Conservation (phyloP, 139 green algal species). For the Tetratostichococcus sp. region DNA sequence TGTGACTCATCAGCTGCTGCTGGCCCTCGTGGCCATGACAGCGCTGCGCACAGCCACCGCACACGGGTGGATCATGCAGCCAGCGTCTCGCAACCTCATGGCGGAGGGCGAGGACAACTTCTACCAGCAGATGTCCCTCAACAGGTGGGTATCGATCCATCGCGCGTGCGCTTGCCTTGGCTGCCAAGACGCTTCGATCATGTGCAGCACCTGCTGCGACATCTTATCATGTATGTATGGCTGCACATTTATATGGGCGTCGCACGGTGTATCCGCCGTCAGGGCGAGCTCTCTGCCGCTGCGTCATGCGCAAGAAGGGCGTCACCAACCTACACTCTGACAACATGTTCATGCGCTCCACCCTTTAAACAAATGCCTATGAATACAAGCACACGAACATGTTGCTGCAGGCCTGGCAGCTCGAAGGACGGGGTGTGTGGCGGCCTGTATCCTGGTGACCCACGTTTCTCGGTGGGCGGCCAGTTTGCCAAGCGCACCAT, state of each 20-base stretch:
- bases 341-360: too few relatives aligned
- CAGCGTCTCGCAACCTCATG: not conserved
- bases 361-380: too few relatives aligned
- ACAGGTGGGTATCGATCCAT: not conserved
- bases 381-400: too few relatives aligned
- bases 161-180: too few relatives aligned
- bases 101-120: not conserved
- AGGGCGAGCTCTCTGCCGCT: too few relatives aligned
- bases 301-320: too few relatives aligned
- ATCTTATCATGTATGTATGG: too few relatives aligned
- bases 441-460: not conserved
- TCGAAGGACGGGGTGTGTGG: not conserved
- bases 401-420: not conserved
- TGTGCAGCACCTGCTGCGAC: too few relatives aligned
- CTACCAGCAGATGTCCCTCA: not conserved
- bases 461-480: not conserved
- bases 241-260: too few relatives aligned
- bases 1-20: not conserved
- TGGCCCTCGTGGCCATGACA: not conserved
- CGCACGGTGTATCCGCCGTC: too few relatives aligned
- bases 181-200: too few relatives aligned
- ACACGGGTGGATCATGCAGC: not conserved
- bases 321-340: too few relatives aligned
- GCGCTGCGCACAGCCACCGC: not conserved
- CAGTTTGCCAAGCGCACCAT: conserved; percentile 1